Base-by-base conservation (phyloP, 2,329 filamentous ascomycete species). In the Penicillium sclerotigenum region DNA sequence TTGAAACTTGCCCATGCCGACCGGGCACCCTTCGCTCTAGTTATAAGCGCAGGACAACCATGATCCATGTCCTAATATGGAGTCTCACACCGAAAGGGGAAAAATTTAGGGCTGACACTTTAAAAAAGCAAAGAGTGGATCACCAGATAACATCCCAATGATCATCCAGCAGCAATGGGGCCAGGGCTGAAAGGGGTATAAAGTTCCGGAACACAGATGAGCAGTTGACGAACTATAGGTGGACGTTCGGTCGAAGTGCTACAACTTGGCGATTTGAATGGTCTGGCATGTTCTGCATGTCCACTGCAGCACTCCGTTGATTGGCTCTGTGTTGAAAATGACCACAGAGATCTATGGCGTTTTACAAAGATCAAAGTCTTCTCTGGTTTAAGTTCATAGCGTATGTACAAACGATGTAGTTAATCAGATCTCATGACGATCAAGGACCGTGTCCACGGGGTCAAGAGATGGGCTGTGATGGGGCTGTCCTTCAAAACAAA, bases 141-240 rank as follows among this genome's bases (percentile, higher is more conserved):
- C 59, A 47, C 51, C 57, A 38, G 48, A 38, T 11, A 34, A 24
- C 22, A 22, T 40, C 16, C 49, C 56, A 61, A 56, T 61, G 45
- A 52, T 28, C 22, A 47, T 55, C 22, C 41, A 31, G 33, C 11
- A 41, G 9, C 36, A 43, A 34, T 14, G 34, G 31, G 42, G 29
- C 22, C 51, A 33, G 26, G n/a, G 40, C 41, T 41, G 22, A 45
- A 52, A 50, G 26, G 18, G 48, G 36, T 7, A 20, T 33, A 46
- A 24, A 38, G n/a, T 46, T 40, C 28, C 29, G 40, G 29, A 46
- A 24, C 37, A 33, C 28, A n/a, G 16, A 24, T 49, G 52, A 38
- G 36, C 20, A 34, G 10, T 43, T 55, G 57, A 58, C 50, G 33
- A 54, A 52, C 52, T 52, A 26, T 33, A 56, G 22, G 41, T 13